Evolutionary conservation across 2,329 filamentous ascomycete species (phyloP), one percentile per base, ranked within the genome.

Genomic region (Curvularia sp.): DNA sequence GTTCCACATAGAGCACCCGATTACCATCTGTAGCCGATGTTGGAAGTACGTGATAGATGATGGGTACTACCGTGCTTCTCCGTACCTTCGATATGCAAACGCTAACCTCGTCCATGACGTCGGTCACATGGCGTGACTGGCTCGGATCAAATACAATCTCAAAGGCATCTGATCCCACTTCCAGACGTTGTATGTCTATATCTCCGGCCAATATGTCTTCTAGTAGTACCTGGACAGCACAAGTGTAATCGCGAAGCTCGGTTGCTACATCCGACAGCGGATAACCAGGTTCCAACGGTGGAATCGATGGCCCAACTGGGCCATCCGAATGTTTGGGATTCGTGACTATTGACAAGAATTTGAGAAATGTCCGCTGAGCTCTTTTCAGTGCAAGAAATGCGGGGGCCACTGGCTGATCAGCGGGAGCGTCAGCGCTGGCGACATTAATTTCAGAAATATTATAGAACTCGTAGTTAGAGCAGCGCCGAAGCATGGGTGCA

Each of bases 391-490:
- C 88, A 15, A 91, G 75, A 63, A 89, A 89, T 0, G 87, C 86
- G 2, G 86, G 83, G 7, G 69, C 66, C 0, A 74, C 79, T 1
- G 79, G 77, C 36, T 70, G 61, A 25, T 72, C 64, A 12, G 54
- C 60, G 3, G 67, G 63, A 5, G 48, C 32, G 15, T 62, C 53
- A 3, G 65, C 66, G 10, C 58, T 60, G 21, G 63, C 55, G 6
- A 57, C 58, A 47, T 65, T 64, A 28, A 68, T 80, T 69, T 91
- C 89, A 1, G 88, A 88, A 15, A 90, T 79, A 65, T 92, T 92
- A 79, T 87, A 92, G 73, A 92, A 93, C 69, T 93, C 90, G 61
- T 89, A 84, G 65, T 91, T 92, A 10, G 88, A 88, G 70, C 87
- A 91, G 1, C 81, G 82, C 48, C 88, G 82, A 65, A 90, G 87